These are phyloP conservation scores for Erodium moschatum DNA, from an alignment of 441 rosid species.

Conservation along the genomic window DNA sequence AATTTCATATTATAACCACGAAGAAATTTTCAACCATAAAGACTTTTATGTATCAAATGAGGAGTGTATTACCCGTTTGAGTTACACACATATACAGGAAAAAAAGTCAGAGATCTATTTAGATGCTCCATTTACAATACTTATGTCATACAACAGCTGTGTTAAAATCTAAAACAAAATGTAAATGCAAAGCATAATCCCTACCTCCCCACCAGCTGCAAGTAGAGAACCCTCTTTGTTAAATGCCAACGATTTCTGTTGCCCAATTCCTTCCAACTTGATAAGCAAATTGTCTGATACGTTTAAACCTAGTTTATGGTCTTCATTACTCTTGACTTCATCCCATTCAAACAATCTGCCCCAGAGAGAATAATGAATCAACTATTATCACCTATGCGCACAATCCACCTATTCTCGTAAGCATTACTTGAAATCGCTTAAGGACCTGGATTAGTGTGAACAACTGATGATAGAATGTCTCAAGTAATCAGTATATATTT, in stretches of 20 bases:
- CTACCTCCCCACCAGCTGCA: constrained; percentile 81
- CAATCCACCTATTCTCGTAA: too few relatives aligned
- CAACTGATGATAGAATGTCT: background rate
- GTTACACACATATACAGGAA: background rate
- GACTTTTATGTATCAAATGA: too few relatives aligned
- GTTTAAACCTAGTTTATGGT: constrained; percentile 35
- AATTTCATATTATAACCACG: too few relatives aligned
- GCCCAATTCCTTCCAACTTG: constrained; percentile 55
- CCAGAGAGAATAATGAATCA: constrained; percentile 7
- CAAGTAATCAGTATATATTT: background rate
- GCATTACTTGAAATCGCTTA: too few relatives aligned
- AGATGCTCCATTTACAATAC: background rate
- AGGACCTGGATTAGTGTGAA: background rate
- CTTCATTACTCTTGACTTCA: constrained; percentile 29
- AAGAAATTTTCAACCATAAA: too few relatives aligned
- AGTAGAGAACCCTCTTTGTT: constrained; percentile 53
- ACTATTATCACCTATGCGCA: background rate
- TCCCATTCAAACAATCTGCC: constrained; percentile 70
- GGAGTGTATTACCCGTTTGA: too few relatives aligned
- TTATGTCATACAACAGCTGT: background rate
- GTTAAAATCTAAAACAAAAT: background rate
- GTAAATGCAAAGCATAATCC: constrained; percentile 11
- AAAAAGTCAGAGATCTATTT: background rate
- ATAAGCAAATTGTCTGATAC: constrained; percentile 42
- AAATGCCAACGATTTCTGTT: constrained; percentile 65